Evolutionary conservation across 177 flowering plant species (phyloP), one percentile per base, ranked within the genome.

Genomic region (Vitis hybrid): DNA sequence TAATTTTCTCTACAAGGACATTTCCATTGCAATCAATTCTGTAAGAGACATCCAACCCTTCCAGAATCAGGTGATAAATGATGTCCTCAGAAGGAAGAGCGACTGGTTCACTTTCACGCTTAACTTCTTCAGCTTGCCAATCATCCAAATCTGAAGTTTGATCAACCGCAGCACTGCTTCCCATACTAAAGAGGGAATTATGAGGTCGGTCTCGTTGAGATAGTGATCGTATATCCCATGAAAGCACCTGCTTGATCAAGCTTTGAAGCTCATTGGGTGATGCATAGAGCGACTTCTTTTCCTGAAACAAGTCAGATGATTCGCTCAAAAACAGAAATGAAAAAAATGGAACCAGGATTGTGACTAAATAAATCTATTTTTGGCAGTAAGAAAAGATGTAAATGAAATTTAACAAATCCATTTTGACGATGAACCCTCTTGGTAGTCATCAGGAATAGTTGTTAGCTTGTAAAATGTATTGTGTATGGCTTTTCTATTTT

Each of bases 221-320:
- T 63, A 87, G 56, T 56, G 97, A 95, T 68, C 98, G 82, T 70
- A 95, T 95, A 74, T 95, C 97, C 92, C 94, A 92, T 55, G 95
- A 85, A 64, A 95, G 94, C 24, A 95, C 92, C 70, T 95, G 92
- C 72, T 73, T 76, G 76, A 91, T 82, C 81, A 95, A 84, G 75
- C 73, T 79, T 68, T 86, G 82, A 47, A 95, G 62, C 79, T 95
- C 98, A 10, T 82, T 77, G 1, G 85, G 77, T 11, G 98, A 91
- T 67, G 86, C 75, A 73, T 92, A 92, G 8, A 95, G 83, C 19
- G 97, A 88, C 38, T 69, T 80, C 73, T 80, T 86, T 69, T 74
- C 89, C 98, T 92, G 91, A 72, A 75, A 75, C 31, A 69, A 74
- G 51, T 53, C 49, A 67, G 33, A 24, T n/a, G 28, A 38, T 38